Evolutionary conservation across 2,329 filamentous ascomycete genomes (phyloP), one percentile per base, ranked within the genome.

Genomic region (Fusarium mundagurra): DNA sequence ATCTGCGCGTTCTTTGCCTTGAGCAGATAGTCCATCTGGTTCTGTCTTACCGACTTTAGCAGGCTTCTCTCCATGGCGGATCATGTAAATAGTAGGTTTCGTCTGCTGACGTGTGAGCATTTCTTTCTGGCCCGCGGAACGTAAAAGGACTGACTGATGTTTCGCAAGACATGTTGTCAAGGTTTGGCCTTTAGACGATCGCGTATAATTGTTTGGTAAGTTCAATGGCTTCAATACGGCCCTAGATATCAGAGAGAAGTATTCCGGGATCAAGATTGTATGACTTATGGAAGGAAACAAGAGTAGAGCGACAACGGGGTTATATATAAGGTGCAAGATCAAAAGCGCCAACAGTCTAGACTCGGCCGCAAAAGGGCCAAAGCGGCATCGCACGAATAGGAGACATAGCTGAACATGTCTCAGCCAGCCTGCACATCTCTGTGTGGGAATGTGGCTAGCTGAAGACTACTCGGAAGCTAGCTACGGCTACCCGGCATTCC

Each of bases 291-390:
- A n/a, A 6, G 2, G 4, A 41, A n/a, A n/a, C 3, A 33, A 22
- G 17, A 57, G 0, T 2, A 33, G 13, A 27, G n/a, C 39, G 13
- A 9, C n/a, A 2, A 29, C 5, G 2, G 12, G 39, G 8, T 1
- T 24, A 16, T 34, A 34, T 44, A 34, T 13, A 34, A 5, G 29
- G 0, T 6, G 9, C 6, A 2, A 34, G 14, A 1, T 9, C 0
- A 2, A 0, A 22, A 17, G 27, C 18, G 18, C 18, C 33, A 22
- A 17, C 14, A 29, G 22, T 34, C 29, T 9, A 41, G 48, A 41
- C 9, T 2, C 20, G 20, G 24, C 22, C 6, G 0, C 6, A 22
- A 18, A 16, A 22, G 38, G 20, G 27, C 22, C 50, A 22, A 18
- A 53, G 31, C 31, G 50, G 18, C 1, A 20, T 38, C 2, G 24